A percentile compares a stretch with the other conserved stretches of the same genome.
phyloP scores from a whole-genome alignment of 2,329 filamentous ascomycete genomes.

The Aspergillus novoparasiticus region DNA sequence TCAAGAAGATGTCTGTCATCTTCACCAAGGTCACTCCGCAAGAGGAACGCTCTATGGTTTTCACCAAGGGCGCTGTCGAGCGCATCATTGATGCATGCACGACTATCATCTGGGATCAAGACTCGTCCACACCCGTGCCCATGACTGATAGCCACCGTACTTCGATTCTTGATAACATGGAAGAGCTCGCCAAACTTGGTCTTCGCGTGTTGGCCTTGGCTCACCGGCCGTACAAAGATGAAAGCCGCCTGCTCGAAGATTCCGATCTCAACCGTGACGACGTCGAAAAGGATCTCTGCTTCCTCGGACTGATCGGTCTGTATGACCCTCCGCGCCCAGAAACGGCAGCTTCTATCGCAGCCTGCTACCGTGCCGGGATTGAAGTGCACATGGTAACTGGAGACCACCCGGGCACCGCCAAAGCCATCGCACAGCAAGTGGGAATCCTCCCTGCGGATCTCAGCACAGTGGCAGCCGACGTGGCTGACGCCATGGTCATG shows the following conservation, averaged over 20 bases:
- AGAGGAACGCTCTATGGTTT: constrained; percentile 29
- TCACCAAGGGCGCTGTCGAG: constrained; percentile 59
- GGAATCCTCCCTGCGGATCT: constrained; percentile 69
- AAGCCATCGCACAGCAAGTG: constrained; percentile 74
- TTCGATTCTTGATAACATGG: constrained; percentile 66
- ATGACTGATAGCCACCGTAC: constrained; percentile 57
- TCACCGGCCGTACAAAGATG: constrained; percentile 29
- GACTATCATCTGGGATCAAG: constrained; percentile 48
- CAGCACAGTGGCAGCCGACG: constrained; percentile 58
- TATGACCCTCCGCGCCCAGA: constrained; percentile 82
- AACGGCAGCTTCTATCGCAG: constrained; percentile 68
- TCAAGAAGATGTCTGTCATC: constrained; percentile 74
- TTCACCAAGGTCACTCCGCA: constrained; percentile 42
- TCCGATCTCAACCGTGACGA: constrained; percentile 55
- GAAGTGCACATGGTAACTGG: constrained; percentile 80
- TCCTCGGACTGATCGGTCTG: constrained; percentile 76
- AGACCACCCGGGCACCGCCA: constrained; percentile 74
- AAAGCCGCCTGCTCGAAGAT: constrained; percentile 15
- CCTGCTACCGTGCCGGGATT: constrained; percentile 71
- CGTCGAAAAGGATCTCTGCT: constrained; percentile 67
- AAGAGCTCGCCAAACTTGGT: constrained; percentile 63
- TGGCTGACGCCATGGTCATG: constrained; percentile 66
- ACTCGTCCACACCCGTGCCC: constrained; percentile 36
- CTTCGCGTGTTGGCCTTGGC: constrained; percentile 70
- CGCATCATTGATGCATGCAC: constrained; percentile 64